Base-by-base conservation (phyloP, 129 eudicot species). In the Flaveria sonorensis region DNA sequence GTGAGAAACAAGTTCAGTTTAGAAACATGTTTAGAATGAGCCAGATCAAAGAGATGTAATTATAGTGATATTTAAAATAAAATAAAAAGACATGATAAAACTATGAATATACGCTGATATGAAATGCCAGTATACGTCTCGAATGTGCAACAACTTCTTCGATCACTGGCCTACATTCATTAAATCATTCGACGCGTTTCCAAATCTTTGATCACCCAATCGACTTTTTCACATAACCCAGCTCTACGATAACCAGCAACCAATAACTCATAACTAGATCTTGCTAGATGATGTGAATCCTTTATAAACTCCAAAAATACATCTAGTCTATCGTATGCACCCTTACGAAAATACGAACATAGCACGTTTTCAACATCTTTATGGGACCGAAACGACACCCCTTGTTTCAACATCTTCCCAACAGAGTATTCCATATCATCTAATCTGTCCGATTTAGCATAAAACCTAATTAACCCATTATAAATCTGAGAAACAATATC, bases 351-450 rank as follows among this genome's bases (percentile, higher is more conserved):
- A 76, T 87, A 88, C 32, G 72, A 86, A 60, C 85, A 84, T 0
- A 90, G 60, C 40, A 82, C 85, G 70, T 73, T 72, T 57, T 86
- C 87, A 47, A 88, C 87, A 71, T 87, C 88, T 56, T 87, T 85
- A 2, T 79, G 48, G 39, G 83, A 79, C 66, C 84, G 61, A 68
- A 90, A 90, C 28, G 64, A 51, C 62, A 81, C 71, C 63, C 89
- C 88, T 39, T 84, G 70, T 76, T 73, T 90, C 80, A 88, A 72
- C 92, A 88, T 88, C 87, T 92, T 74, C 69, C 90, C 87, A 67
- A 88, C 78, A 69, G 82, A 55, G 73, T 80, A 87, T 79, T 90
- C 92, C 81, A 87, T 81, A 83, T 90, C 92, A 80, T 88, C 89
- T 59, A 86, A 70, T 72, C 90, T 84, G 52, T 86, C 90, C 56